Conservation (phyloP, 225 moss, liverwort and hornwort genomes). For the Sphagnum tenellum region DNA sequence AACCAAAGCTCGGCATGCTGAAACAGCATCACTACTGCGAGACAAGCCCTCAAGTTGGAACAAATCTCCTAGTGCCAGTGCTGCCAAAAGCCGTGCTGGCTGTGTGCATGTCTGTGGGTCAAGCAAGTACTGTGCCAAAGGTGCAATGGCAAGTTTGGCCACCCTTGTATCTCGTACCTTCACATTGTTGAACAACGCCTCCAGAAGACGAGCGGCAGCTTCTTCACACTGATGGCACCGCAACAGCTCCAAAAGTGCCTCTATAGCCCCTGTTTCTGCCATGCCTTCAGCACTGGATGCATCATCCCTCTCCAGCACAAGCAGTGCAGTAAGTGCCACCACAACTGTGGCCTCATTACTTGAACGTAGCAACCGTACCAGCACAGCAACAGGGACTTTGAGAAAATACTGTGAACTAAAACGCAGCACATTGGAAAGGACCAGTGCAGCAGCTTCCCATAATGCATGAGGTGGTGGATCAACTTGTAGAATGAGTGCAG, state of each 20-base stretch:
- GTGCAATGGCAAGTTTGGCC: slow-evolving; percentile 75
- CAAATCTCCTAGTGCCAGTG: slow-evolving; percentile 82
- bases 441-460: slow-evolving; percentile 91
- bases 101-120: slow-evolving; percentile 89
- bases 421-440: slow-evolving; percentile 84
- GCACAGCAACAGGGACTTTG: slow-evolving; percentile 70
- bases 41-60: slow-evolving; percentile 90
- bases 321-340: slow-evolving; percentile 81
- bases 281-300: slow-evolving; percentile 82
- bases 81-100: slow-evolving; percentile 75
- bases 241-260: slow-evolving; percentile 81
- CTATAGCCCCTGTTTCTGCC: slow-evolving; percentile 86
- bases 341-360: slow-evolving; percentile 83
- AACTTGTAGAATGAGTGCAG: slow-evolving; percentile 74
- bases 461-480: slow-evolving; percentile 93
- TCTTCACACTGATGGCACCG: slow-evolving; percentile 98
- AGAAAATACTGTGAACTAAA: slow-evolving; percentile 91
- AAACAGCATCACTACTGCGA: slow-evolving; percentile 80
- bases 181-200: slow-evolving; percentile 87
- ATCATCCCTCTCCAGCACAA: slow-evolving; percentile 92
- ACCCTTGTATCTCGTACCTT: slow-evolving; percentile 94
- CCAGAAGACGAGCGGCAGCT: slow-evolving; percentile 75
- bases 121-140: slow-evolving; percentile 80
- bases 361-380: slow-evolving; percentile 84
- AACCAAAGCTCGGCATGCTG: slow-evolving; percentile 93